phyloP scores from a whole-genome alignment of 768 basidiomycete genomes.

The Pulveroboletus sp. region DNA sequence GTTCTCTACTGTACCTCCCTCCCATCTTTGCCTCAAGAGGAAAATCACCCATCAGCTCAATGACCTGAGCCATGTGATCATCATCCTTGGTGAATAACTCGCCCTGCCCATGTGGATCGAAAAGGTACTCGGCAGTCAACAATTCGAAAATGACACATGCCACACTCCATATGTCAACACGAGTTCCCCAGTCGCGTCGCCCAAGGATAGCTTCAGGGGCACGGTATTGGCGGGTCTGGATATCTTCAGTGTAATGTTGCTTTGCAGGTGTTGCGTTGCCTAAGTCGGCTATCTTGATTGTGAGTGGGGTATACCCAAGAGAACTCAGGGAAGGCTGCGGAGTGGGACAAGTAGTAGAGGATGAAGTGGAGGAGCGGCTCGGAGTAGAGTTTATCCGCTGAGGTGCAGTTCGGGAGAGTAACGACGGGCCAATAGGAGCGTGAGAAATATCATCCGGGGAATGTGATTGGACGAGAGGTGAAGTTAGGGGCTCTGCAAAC shows the following conservation, averaged over 20 bases:
- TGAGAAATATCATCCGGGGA: constrained; percentile 15
- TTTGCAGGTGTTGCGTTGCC: constrained; percentile 92
- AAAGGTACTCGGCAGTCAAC: constrained; percentile 86
- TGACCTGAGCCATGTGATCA: constrained; percentile 93
- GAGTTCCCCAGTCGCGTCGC: constrained; percentile 77
- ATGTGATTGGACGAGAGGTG: constrained; percentile 26
- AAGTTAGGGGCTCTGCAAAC: constrained; percentile 7
- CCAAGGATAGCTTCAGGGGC: constrained; percentile 93
- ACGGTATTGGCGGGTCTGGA: constrained; percentile 94
- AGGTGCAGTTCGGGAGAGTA: constrained; percentile 65
- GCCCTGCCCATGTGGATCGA: constrained; percentile 81
- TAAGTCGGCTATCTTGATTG: constrained; percentile 90
- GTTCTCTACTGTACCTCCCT: constrained; percentile 78
- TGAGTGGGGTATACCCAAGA: constrained; percentile 45
- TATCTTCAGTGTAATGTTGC: constrained; percentile 90
- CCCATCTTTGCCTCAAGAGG: constrained; percentile 70
- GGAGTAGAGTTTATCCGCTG: constrained; percentile 13
- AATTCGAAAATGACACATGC: constrained; percentile 91
- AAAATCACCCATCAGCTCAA: constrained; percentile 84
- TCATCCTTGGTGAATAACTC: constrained; percentile 88
- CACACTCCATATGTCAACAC: constrained; percentile 88
- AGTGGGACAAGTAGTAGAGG: constrained; percentile 19
- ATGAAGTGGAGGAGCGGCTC: constrained; percentile 19
- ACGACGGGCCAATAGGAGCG: constrained; percentile 41
- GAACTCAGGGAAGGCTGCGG: constrained; percentile 23